Evolutionary conservation across 768 basidiomycete genomes (phyloP).

Genomic region (Tricholoma matsutake): DNA sequence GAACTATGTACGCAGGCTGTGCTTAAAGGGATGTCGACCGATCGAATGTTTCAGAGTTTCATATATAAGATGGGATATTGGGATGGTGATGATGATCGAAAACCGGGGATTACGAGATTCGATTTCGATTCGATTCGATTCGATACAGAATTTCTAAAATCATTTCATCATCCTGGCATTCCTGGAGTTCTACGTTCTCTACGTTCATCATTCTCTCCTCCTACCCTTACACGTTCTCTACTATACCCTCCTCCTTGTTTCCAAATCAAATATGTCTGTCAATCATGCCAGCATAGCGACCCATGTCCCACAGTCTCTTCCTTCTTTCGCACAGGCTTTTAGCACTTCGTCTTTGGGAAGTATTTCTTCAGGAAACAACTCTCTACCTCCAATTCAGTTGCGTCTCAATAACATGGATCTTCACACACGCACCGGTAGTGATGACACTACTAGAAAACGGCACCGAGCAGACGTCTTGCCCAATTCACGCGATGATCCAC

Average conservation of each 20-base stretch:
- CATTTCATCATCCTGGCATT: slow-evolving; percentile 16
- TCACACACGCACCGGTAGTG: slow-evolving; percentile 29
- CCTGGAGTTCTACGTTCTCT: too few relatives aligned
- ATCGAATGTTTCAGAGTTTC: too few relatives aligned
- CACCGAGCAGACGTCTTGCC: slow-evolving; percentile 38
- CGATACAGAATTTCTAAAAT: slow-evolving; percentile 22
- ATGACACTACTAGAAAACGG: slow-evolving; percentile 44
- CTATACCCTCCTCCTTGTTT: slow-evolving; percentile 2
- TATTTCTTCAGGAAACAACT: slow-evolving; percentile 48
- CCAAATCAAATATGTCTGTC: slow-evolving; percentile 34
- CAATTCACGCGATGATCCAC: slow-evolving; percentile 33
- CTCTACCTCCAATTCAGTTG: slow-evolving; percentile 65
- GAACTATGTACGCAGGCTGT: too few relatives aligned
- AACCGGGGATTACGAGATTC: not conserved
- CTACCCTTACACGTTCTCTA: slow-evolving; percentile 1
- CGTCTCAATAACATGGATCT: slow-evolving; percentile 31
- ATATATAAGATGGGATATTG: too few relatives aligned
- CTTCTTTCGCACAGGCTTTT: slow-evolving; percentile 79
- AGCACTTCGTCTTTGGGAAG: slow-evolving; percentile 51
- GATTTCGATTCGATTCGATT: slow-evolving; percentile 7
- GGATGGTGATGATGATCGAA: slow-evolving; percentile 15
- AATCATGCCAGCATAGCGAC: slow-evolving; percentile 41
- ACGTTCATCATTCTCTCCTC: too few relatives aligned
- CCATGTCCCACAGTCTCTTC: slow-evolving; percentile 59
- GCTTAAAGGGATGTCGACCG: too few relatives aligned